Percentiles rank a stretch among this genome's conserved stretches.
Evolutionary conservation across 1,284 basidiomycete genomes (phyloP).

Genomic region (Singerocomus inundabilis): DNA sequence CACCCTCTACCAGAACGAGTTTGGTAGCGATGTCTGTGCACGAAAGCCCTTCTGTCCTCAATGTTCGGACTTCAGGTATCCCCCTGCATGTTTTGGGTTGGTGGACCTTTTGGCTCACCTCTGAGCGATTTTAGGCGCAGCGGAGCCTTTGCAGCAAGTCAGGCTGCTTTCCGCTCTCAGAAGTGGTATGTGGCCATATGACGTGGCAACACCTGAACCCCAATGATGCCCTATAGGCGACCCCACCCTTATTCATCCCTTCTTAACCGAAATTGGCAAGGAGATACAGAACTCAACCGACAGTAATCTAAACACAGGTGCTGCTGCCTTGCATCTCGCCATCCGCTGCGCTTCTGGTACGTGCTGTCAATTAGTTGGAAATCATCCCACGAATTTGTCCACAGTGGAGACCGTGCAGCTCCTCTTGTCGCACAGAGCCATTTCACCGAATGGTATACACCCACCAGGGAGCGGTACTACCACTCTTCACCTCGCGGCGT

Average conservation of each 20-base stretch:
- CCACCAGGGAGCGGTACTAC: slow-evolving; percentile 74
- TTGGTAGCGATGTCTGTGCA: slow-evolving; percentile 21
- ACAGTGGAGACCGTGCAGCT: slow-evolving; percentile 45
- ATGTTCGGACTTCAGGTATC: slow-evolving; percentile 20
- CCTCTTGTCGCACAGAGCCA: slow-evolving; percentile 69
- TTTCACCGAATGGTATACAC: slow-evolving; percentile 75
- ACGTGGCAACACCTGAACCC: not conserved
- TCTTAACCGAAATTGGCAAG: slow-evolving; percentile 74
- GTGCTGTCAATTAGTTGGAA: slow-evolving; percentile 30
- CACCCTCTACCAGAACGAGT: not conserved
- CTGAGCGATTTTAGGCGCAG: slow-evolving; percentile 14
- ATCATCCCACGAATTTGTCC: slow-evolving; percentile 1
- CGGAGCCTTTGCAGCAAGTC: slow-evolving; percentile 68
- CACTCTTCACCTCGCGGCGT: slow-evolving; percentile 84
- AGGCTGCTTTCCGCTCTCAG: slow-evolving; percentile 77
- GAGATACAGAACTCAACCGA: slow-evolving; percentile 53
- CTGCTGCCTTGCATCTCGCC: slow-evolving; percentile 81
- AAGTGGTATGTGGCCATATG: slow-evolving; percentile 40
- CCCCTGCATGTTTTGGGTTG: not conserved
- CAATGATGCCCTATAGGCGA: slow-evolving; percentile 49
- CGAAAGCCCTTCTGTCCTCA: slow-evolving; percentile 15
- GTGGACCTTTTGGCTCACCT: slow-evolving; percentile 4
- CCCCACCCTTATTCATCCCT: slow-evolving; percentile 76
- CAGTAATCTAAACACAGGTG: slow-evolving; percentile 55
- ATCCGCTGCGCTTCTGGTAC: slow-evolving; percentile 80